Conservation (phyloP, 1,284 basidiomycete species). For the Mycena citricolor region DNA sequence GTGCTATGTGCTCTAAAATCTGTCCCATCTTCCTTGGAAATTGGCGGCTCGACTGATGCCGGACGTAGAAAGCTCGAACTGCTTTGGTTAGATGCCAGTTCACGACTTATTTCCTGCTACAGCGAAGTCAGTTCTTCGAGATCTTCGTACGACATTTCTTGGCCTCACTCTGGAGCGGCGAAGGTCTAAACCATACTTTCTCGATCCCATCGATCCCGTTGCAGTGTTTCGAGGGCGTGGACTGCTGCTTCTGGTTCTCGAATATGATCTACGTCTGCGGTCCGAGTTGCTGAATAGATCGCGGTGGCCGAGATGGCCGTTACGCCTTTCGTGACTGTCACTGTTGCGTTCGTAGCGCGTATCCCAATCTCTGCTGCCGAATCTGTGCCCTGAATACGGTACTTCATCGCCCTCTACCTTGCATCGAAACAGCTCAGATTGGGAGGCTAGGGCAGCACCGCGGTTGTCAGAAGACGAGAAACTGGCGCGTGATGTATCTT, state of each 20-base stretch:
- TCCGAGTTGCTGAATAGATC: conserved; percentile 11
- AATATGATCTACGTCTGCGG: conserved; percentile 7
- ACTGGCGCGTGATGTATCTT: conserved; percentile 10
- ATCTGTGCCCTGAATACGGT: conserved; percentile 7
- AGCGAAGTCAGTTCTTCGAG: background rate
- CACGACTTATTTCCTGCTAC: background rate
- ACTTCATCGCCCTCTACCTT: conserved; percentile 30
- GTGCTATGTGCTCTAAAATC: too few species aligned
- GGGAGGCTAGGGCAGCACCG: conserved; percentile 31
- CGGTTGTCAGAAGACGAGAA: conserved; percentile 19
- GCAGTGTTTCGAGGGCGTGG: too few species aligned
- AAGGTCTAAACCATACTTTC: conserved; percentile 1
- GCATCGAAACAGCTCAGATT: conserved; percentile 35
- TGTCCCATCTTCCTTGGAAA: too few species aligned
- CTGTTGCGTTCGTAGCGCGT: conserved; percentile 11
- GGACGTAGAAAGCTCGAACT: too few species aligned
- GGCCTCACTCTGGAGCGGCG: conserved; percentile 13
- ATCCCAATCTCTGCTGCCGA: conserved; percentile 2
- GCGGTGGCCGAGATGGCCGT: conserved; percentile 7
- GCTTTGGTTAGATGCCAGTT: too few species aligned
- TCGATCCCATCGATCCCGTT: background rate
- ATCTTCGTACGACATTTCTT: conserved; percentile 4
- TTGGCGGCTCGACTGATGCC: too few species aligned
- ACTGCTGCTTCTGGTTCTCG: conserved; percentile 17
- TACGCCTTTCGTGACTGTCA: conserved; percentile 15